phyloP scores from a whole-genome alignment of 2,329 filamentous ascomycete genomes.

The Colletotrichum neosansevieriae region DNA sequence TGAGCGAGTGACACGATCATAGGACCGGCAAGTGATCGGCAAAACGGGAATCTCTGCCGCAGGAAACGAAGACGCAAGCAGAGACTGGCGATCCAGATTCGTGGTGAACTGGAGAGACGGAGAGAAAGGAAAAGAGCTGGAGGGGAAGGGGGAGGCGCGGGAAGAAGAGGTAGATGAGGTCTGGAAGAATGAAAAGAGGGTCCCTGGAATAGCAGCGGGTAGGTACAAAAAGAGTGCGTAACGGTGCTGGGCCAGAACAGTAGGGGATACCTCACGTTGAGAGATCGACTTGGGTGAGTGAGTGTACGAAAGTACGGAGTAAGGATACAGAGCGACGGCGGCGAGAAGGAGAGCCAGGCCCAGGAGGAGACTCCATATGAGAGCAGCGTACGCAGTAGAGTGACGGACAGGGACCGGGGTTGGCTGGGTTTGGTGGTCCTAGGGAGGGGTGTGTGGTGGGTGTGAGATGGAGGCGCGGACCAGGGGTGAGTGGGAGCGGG shows the following conservation, averaged over 20 bases:
- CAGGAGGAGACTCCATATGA: slow-evolving; percentile 17
- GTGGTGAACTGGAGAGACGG: slow-evolving; percentile 33
- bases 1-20: slow-evolving; percentile 42
- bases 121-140: slow-evolving; percentile 24
- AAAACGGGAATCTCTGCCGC: slow-evolving; percentile 34
- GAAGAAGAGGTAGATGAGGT: slow-evolving; percentile 35
- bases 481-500: slow-evolving; percentile 10
- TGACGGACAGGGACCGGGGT: slow-evolving; percentile 17
- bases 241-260: slow-evolving; percentile 18
- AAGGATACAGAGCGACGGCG: slow-evolving; percentile 9
- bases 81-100: slow-evolving; percentile 38
- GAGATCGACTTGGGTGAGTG: no score
- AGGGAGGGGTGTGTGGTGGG: slow-evolving; percentile 6
- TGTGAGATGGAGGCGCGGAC: slow-evolving; percentile 4
- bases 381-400: slow-evolving; percentile 21
- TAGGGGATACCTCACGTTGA: not conserved
- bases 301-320: slow-evolving; percentile 9
- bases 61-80: slow-evolving; percentile 23
- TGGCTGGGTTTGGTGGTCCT: slow-evolving; percentile 3
- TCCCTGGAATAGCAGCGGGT: slow-evolving; percentile 12
- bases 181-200: slow-evolving; percentile 33
- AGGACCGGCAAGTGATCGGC: slow-evolving; percentile 39
- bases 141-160: slow-evolving; percentile 30
- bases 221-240: slow-evolving; percentile 14
- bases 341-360: slow-evolving; percentile 2